Evolutionary conservation across 75 land plant species (phyloP), one percentile per base, ranked within the genome.

Genomic region (Sequoiadendron giganteum): DNA sequence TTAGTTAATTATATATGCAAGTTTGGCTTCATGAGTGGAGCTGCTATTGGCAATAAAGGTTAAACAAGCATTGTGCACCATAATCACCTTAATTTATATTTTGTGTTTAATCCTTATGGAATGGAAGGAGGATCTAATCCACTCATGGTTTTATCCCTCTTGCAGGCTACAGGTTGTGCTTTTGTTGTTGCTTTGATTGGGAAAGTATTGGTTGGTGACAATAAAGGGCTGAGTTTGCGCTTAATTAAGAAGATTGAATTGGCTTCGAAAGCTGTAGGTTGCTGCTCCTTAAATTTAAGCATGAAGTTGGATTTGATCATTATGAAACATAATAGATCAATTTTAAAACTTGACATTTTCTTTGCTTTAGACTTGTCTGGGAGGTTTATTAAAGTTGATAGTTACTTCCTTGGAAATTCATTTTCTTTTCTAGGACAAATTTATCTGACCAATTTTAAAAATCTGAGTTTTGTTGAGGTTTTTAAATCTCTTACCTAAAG

Each of bases 101-200:
- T 43, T 28, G 28, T n/a, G 3, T 45, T 82, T 43, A 28, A 43
- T 28, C 47, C 21, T 82, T 82, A 28, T 25, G 48, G 25, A 45
- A 45, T 45, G 42, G 11, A 82, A 82, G 52, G 38, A 42, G 28
- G 3, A 7, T n/a, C n/a, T n/a, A 45, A 10, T 45, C 10, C 13
- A 45, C 48, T 25, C 25, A 43, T 82, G 52, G 52, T 82, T 82
- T 45, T 40, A 0, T 56, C 43, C 65, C 43, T 89, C 49, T 88
- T 89, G 91, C 94, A 97, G 99, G 93, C 90, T 56, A 89, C 93
- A 83, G 87, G 86, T 30, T 88, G 94, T 89, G 82, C 92, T 65
- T 88, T 93, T 79, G 86, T 90, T 70, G 95, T 95, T 73, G 91
- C 92, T 88, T 38, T 94, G 21, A 93, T 97, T 88, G 84, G 75